Conservation (phyloP, 2,329 filamentous ascomycete species). For the Alternaria gansuensis region DNA sequence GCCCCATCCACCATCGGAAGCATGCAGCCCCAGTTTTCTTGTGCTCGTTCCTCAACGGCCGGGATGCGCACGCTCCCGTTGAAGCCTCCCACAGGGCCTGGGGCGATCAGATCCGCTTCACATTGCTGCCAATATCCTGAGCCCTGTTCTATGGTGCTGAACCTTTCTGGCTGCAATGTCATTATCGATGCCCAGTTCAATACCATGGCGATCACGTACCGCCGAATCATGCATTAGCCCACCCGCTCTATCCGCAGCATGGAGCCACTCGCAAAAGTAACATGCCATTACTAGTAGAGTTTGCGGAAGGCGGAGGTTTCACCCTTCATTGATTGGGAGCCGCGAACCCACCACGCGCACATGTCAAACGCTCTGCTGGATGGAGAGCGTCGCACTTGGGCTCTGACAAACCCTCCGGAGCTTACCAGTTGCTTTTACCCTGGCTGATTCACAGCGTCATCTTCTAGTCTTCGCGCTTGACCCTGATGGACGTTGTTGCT, state of each 20-base stretch:
- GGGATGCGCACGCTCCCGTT: conserved; percentile 24
- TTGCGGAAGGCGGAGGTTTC: conserved; percentile 19
- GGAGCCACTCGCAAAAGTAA: conserved; percentile 19
- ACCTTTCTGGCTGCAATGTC: background rate
- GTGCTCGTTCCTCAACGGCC: conserved; percentile 11
- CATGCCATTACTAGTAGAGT: conserved; percentile 5
- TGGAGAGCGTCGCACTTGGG: conserved; percentile 2
- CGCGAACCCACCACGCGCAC: conserved; percentile 16
- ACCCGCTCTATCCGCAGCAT: conserved; percentile 10
- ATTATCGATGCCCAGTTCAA: background rate
- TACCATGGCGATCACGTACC: conserved; percentile 4
- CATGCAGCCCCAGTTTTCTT: conserved; percentile 15
- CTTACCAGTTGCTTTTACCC: conserved; percentile 10
- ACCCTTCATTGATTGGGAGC: conserved; percentile 15
- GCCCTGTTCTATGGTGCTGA: conserved; percentile 1
- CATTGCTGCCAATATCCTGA: conserved; percentile 10
- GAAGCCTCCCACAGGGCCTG: conserved; percentile 3
- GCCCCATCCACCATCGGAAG: conserved; percentile 13
- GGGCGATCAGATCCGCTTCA: conserved; percentile 22
- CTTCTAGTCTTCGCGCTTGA: background rate
- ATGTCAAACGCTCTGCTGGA: conserved; percentile 21
- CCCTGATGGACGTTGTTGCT: background rate
- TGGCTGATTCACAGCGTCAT: conserved; percentile 7
- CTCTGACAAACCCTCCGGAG: conserved; percentile 11
- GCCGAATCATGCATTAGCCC: conserved; percentile 13